Conservation (phyloP, 371 early-diverging fungal genomes). For the Fennellomyces sp. region DNA sequence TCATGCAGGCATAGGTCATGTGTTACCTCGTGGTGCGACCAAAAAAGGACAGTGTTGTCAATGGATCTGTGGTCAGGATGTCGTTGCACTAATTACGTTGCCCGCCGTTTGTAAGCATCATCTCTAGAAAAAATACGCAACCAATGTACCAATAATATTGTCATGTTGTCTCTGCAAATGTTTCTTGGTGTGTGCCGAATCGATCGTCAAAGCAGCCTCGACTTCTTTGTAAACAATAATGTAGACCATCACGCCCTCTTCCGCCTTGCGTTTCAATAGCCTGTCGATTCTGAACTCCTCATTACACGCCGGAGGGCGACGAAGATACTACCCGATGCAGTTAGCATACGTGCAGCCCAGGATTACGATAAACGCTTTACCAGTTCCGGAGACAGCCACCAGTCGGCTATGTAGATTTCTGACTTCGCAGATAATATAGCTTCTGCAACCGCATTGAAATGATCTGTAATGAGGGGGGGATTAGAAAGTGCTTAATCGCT, state of each 20-base stretch:
- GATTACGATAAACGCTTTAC: conserved; percentile 19
- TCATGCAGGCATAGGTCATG: no score
- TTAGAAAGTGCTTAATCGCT: neutral
- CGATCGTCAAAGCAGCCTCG: conserved; percentile 75
- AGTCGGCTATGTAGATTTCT: conserved; percentile 75
- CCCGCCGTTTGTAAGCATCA: conserved; percentile 13
- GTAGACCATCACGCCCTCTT: conserved; percentile 89
- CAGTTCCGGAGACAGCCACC: conserved; percentile 51
- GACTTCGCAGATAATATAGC: conserved; percentile 73
- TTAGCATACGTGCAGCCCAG: neutral
- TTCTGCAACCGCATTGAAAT: conserved; percentile 79
- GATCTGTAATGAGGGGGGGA: conserved; percentile 48
- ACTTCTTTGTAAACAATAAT: conserved; percentile 92
- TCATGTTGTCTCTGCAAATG: conserved; percentile 76
- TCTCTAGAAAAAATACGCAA: neutral
- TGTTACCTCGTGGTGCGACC: conserved; percentile 18
- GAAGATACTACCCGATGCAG: conserved; percentile 60
- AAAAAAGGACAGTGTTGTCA: conserved; percentile 9
- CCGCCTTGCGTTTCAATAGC: conserved; percentile 82
- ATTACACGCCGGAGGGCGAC: conserved; percentile 74
- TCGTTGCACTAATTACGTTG: conserved; percentile 51
- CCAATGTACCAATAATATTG: conserved; percentile 80
- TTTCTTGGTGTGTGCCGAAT: conserved; percentile 82
- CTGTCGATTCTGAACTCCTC: conserved; percentile 82
- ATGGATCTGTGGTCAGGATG: conserved; percentile 64